Evolutionary conservation across 306 rosid genomes (phyloP).

Genomic region (Vachellia collinsii): DNA sequence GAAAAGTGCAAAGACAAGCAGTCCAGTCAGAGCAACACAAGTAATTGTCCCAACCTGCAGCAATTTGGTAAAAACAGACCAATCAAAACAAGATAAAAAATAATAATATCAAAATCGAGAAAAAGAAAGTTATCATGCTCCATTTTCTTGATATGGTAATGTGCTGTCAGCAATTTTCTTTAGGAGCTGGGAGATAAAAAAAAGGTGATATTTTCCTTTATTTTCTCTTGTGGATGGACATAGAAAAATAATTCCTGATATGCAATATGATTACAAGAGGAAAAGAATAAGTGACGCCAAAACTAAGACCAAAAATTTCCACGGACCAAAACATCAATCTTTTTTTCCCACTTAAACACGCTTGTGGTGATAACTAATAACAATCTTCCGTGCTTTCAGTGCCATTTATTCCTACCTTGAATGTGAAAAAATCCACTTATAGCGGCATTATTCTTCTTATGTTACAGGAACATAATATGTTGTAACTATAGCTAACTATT

Average conservation of each 20-base stretch:
- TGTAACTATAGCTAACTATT: not conserved
- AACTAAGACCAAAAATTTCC: conserved; percentile 6
- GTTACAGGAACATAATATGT: conserved; percentile 11
- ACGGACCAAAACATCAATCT: not conserved
- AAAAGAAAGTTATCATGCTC: not conserved
- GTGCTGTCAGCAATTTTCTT: not conserved
- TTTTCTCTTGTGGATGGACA: not conserved
- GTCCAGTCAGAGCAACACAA: conserved; percentile 71
- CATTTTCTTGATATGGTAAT: conserved; percentile 20
- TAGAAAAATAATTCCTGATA: not conserved
- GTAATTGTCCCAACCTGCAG: conserved; percentile 78
- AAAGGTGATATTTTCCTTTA: not conserved
- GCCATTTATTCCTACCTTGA: conserved; percentile 6
- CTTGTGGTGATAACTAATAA: not conserved
- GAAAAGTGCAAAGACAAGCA: conserved; percentile 85
- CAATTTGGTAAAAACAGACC: conserved; percentile 24
- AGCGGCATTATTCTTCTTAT: conserved; percentile 6
- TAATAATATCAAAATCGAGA: conserved; percentile 1
- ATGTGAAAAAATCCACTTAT: conserved; percentile 20
- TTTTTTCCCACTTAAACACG: not conserved
- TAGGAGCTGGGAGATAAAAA: not conserved
- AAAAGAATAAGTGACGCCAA: not conserved
- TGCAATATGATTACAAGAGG: not conserved
- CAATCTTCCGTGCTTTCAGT: conserved; percentile 18
- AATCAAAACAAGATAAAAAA: not conserved